Evolutionary conservation across 1,139 yeast genomes (phyloP), one percentile per base, ranked within the genome.

Genomic region (Magnusiomyces paraingens): DNA sequence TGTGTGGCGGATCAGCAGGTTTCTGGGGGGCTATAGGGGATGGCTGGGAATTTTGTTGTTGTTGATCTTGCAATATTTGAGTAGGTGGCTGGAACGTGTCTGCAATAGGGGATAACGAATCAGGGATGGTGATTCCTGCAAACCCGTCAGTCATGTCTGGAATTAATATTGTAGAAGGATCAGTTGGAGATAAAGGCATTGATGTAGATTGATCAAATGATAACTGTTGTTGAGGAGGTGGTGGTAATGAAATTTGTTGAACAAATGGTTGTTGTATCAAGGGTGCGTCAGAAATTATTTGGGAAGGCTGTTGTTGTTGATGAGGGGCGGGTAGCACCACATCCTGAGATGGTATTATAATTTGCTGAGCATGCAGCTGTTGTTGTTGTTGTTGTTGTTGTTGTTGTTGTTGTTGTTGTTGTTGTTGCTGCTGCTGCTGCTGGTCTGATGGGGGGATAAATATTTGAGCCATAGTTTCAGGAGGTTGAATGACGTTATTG

Each of bases 391-490:
- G 44, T 56, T 18, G 44, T 38, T 21, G 55, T 38, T 15, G 46
- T 29, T 11, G 52, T 40, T 26, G 54, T 46, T 15, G 55, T 40
- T 26, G 53, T 29, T 41, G 50, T 38, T 42, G 49, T 52, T 26
- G 56, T 47, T 14, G 58, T 53, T 43, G 53, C 18, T 41, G 52
- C 42, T 15, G 21, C n/a, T 42, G 46, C 21, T 36, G 43, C 20
- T 47, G 50, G 15, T 36, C 41, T 35, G 32, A 8, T 43, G 45
- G 20, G 22, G 15, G 22, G 22, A 12, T 43, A 8, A 26, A 26
- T 5, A 26, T 26, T 26, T 26, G 32, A 36, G 45, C 41, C 51
- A 18, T 26, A 47, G 35, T 43, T 38, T 17, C 50, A 32, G 36
- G 36, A 15, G 39, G 15, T 20, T 15, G 15, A 46, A 21, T 38